Evolutionary conservation across 441 rosid genomes (phyloP).

Genomic region (Adansonia gregorii): DNA sequence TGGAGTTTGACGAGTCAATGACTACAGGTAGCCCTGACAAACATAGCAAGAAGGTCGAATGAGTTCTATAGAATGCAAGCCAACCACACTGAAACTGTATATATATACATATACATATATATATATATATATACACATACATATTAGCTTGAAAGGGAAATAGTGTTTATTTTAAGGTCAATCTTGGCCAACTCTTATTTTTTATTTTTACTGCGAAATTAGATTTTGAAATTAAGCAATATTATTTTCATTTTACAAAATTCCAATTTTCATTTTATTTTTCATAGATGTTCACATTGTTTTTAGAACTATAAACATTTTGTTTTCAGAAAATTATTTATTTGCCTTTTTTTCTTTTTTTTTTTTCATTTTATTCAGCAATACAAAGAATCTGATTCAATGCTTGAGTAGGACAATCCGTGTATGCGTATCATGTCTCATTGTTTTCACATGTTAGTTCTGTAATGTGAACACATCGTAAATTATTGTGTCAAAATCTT

Average conservation of each 20-base stretch:
- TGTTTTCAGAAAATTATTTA: not conserved
- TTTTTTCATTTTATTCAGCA: not conserved
- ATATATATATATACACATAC: too few species aligned
- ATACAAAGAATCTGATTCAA: not conserved
- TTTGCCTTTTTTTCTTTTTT: not conserved
- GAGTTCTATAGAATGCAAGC: constrained; percentile 19
- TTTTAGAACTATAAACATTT: not conserved
- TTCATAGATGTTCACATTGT: too few species aligned
- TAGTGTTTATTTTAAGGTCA: constrained; percentile 16
- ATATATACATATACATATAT: too few species aligned
- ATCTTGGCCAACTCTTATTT: constrained; percentile 33
- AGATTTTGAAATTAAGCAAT: constrained; percentile 44
- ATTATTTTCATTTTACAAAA: not conserved
- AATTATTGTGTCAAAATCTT: too few species aligned
- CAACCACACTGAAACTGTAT: not conserved
- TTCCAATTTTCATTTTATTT: not conserved
- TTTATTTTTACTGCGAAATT: constrained; percentile 31
- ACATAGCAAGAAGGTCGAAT: constrained; percentile 62
- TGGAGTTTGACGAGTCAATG: constrained; percentile 92
- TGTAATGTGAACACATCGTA: too few species aligned
- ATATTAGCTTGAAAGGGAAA: constrained; percentile 14
- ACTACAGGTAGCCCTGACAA: constrained; percentile 40
- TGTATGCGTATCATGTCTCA: not conserved
- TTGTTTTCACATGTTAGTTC: too few species aligned
- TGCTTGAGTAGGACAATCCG: not conserved